These are phyloP conservation scores for Gamsiella multidivaricata DNA, from an alignment of 192 early-diverging fungal genomes.

Conservation along the genomic window DNA sequence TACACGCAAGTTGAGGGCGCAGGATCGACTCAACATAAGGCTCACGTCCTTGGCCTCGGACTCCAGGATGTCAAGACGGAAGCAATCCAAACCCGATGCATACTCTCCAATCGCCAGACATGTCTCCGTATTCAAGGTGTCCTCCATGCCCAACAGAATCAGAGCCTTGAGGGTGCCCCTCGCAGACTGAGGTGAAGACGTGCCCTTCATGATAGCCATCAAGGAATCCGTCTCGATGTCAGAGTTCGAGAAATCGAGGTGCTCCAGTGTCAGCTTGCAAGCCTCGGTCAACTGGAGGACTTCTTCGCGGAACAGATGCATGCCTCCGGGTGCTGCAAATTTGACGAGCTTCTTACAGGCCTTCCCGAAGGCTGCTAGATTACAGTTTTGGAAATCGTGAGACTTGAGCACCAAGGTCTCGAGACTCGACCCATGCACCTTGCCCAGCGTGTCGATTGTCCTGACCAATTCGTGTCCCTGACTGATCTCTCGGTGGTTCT, in stretches of 20 bases:
- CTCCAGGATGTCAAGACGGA: constrained; percentile 50
- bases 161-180: constrained; percentile 43
- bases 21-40: constrained; percentile 31
- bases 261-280: constrained; percentile 48
- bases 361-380: constrained; percentile 31
- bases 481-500: constrained; percentile 47
- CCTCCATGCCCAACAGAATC: constrained; percentile 47
- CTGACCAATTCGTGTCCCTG: constrained; percentile 35
- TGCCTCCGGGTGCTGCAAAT: constrained; percentile 44
- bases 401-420: constrained; percentile 41
- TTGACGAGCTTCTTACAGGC: constrained; percentile 26
- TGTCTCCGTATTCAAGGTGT: constrained; percentile 40
- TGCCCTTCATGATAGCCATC: constrained; percentile 32
- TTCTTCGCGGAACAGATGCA: constrained; percentile 32
- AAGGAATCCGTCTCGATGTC: constrained; percentile 47
- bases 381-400: constrained; percentile 52
- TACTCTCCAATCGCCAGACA: constrained; percentile 46
- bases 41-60: constrained; percentile 44
- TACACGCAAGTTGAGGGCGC: constrained; percentile 29
- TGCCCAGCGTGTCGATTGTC: constrained; percentile 23
- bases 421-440: constrained; percentile 20
- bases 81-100: constrained; percentile 44
- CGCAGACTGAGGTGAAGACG: constrained; percentile 27
- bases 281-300: constrained; percentile 27
- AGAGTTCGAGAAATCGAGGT: constrained; percentile 52